These are phyloP conservation scores for Eucalyptus curtisii DNA, from an alignment of 345 rosid genomes.

Conservation along the genomic window DNA sequence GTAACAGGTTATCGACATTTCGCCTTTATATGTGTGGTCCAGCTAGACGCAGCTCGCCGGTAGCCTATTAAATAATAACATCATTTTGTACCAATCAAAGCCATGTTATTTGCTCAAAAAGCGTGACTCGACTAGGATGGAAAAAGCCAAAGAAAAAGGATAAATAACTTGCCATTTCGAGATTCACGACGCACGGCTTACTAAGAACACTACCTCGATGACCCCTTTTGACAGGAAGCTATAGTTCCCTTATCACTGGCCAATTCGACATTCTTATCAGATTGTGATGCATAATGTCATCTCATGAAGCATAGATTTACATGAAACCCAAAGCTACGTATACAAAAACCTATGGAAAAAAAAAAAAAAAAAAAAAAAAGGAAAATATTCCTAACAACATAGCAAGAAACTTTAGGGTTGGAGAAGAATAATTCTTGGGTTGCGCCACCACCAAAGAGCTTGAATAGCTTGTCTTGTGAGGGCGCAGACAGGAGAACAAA, in stretches of 20 bases:
- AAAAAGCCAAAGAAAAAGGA: neutral
- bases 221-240: neutral
- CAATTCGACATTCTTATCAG: neutral
- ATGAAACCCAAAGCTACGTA: neutral
- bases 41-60: fast-evolving
- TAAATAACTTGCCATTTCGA: neutral
- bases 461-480: neutral
- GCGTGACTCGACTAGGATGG: neutral
- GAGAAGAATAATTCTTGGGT: neutral
- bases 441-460: neutral
- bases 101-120: neutral
- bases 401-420: neutral
- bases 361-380: neutral
- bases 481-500: neutral
- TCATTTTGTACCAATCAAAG: neutral
- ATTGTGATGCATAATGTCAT: fast-evolving
- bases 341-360: neutral
- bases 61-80: neutral
- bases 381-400: neutral
- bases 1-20: neutral
- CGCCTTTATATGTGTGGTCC: neutral
- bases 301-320: neutral
- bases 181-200: neutral
- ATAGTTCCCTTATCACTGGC: neutral
- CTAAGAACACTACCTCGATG: neutral